Evolutionary conservation across 352 stramenopile species (phyloP).

Genomic region (Phytophthora colocasiae): DNA sequence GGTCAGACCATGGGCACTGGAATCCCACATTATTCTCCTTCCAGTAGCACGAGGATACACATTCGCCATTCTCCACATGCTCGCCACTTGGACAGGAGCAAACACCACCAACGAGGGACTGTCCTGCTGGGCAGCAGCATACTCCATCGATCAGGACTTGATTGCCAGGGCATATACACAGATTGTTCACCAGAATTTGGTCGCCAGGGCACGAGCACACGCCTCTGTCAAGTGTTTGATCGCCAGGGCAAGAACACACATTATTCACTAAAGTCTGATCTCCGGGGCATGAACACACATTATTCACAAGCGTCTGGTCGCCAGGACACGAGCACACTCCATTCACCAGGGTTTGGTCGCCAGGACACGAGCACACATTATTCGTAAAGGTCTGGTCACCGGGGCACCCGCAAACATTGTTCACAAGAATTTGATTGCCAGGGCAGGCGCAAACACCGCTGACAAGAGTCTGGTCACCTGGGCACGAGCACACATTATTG

Average conservation of each 20-base stretch:
- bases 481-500: no score
- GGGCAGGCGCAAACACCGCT: not conserved
- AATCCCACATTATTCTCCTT: constrained; percentile 12
- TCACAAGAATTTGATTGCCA: not conserved
- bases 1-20: constrained; percentile 1
- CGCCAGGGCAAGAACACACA: constrained; percentile 3
- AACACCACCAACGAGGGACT: not conserved
- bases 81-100: constrained; percentile 9
- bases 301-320: not conserved
- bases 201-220: constrained; percentile 4
- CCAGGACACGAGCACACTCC: constrained; percentile 1
- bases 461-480: not conserved
- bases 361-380: not conserved
- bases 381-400: not conserved
- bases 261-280: not conserved
- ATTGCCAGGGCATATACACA: not conserved
- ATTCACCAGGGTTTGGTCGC: not conserved
- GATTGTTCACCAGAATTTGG: not conserved
- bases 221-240: not conserved
- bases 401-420: not conserved
- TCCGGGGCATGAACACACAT: not conserved
- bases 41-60: constrained; percentile 18
- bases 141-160: not conserved
- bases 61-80: not conserved
- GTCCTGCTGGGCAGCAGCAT: not conserved